Base-by-base conservation (phyloP, 352 stramenopile genomes). In the Stephanocyclus meneghinianus region DNA sequence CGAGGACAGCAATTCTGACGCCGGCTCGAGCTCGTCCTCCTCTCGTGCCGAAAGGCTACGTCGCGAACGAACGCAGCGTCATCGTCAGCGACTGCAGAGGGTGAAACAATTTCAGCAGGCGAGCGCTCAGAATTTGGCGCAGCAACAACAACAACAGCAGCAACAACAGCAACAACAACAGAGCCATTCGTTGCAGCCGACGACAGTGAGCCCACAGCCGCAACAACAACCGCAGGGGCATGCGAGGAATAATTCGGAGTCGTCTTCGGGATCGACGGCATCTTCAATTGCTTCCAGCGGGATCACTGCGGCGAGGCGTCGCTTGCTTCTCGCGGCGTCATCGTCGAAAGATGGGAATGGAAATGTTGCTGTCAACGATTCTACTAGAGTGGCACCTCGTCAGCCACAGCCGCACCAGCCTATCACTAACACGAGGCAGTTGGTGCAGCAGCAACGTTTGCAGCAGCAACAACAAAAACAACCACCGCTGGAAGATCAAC, bases 61-160 rank as follows among this genome's bases (percentile, higher is more conserved):
- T 10, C 74, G 61, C 2, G 75, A 83, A 21, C 35, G 75, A n/a
- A 83, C 75, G 13, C 75, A 83, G 37, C 50, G 70, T 13, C 78
- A 85, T 61, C 53, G 78, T 13, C 67, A 81, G 63, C 51, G 78
- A 51, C 61, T 85, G 45, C 78, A 81, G 18, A 29, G 68, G 18
- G 78, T 75, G 35, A 84, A 84, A 42, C 76, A 84, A 32, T 78
- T 80, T 74, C 71, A 79, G 44, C 64, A 76, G 57, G 42, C 40
- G 7, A 56, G 42, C 37, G 57, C 32, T 48, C 57, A 65, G 16
- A 60, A 32, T 60, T 32, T 32, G n/a, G 15, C 51, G 0, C 45
- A 57, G 32, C 67, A 13, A 11, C 60, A 73, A 51, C 48, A 37
- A 29, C n/a, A 47, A 53, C 35, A 57, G 6, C 50, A 66, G 30